phyloP scores from a whole-genome alignment of 139 green algal species.

The Penium margaritaceum region DNA sequence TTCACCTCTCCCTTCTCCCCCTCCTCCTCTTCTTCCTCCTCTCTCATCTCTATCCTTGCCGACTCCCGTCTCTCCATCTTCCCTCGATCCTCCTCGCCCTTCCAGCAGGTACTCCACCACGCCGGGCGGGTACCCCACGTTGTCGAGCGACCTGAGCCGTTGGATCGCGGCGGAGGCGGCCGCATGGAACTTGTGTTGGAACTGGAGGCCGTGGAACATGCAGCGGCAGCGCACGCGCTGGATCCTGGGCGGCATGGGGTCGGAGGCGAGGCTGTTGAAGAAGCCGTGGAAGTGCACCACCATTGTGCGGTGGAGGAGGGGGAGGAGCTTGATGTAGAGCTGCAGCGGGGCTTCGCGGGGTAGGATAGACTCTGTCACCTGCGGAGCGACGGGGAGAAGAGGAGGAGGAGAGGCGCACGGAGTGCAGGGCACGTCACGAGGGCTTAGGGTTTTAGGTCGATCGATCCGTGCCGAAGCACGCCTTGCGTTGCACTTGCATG shows the following conservation, averaged over 20 bases:
- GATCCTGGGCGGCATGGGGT: slow-evolving; percentile 33
- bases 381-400: neutral
- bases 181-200: slow-evolving; percentile 6
- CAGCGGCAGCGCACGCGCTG: slow-evolving; percentile 36
- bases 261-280: slow-evolving; percentile 32
- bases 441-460: too few species aligned
- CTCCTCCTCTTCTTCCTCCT: neutral
- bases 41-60: neutral
- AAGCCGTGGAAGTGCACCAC: slow-evolving; percentile 36
- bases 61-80: neutral
- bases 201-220: slow-evolving; percentile 41
- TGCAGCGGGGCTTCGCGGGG: neutral
- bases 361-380: slow-evolving; percentile 14
- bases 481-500: too few species aligned
- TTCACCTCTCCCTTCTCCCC: neutral
- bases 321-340: slow-evolving; percentile 6
- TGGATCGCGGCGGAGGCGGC: neutral
- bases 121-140: neutral
- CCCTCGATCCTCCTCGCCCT: too few species aligned
- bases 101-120: neutral
- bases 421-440: too few species aligned
- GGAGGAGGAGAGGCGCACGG: neutral
- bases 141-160: neutral
- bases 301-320: slow-evolving; percentile 13
- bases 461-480: too few species aligned